Evolutionary conservation across 176 grass and related monocot species (phyloP), one percentile per base, ranked within the genome.

Genomic region (Stipa capillata): DNA sequence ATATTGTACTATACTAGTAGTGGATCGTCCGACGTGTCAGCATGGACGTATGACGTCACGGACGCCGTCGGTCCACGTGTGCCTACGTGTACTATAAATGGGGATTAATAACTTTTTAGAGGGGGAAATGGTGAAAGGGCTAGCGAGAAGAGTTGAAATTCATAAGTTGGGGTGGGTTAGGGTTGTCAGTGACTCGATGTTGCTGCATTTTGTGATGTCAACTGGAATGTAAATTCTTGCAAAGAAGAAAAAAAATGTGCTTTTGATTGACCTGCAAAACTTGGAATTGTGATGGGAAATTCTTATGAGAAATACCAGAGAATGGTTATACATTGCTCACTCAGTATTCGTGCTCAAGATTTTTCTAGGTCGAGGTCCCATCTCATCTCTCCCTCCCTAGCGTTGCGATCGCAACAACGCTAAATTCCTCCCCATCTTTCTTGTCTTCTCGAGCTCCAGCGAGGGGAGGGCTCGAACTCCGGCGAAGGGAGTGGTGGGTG

Each of bases 101-200:
- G 59, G 49, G 21, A 57, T 59, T 65, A 90, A 86, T 89, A 89
- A 89, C 77, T 71, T 85, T 13, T 54, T 88, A 81, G 77, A 84
- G 45, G 28, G 58, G 74, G 61, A 8, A 32, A 61, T 9, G 29
- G 76, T 47, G 32, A 61, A 73, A 59, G 39, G 79, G 35, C 49
- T 59, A 29, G 55, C 8, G 31, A 17, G 21, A 8, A 8, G 8
- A 4, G 7, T 21, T 12, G 8, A 17, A 12, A 60, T 59, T 29
- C 60, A 44, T 43, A 27, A 44, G 27, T 24, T 25, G 33, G 31
- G 79, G 64, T 13, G 31, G 59, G 75, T 50, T 2, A 3, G 0
- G 36, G 68, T 13, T 74, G 81, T 84, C 50, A 66, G 81, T 53
- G 81, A 67, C 68, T 39, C 31, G 15, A 11, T 21, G 51, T 84